Evolutionary conservation across 129 eudicot species (phyloP), one percentile per base, ranked within the genome.

Genomic region (Pulicaria dysenterica): DNA sequence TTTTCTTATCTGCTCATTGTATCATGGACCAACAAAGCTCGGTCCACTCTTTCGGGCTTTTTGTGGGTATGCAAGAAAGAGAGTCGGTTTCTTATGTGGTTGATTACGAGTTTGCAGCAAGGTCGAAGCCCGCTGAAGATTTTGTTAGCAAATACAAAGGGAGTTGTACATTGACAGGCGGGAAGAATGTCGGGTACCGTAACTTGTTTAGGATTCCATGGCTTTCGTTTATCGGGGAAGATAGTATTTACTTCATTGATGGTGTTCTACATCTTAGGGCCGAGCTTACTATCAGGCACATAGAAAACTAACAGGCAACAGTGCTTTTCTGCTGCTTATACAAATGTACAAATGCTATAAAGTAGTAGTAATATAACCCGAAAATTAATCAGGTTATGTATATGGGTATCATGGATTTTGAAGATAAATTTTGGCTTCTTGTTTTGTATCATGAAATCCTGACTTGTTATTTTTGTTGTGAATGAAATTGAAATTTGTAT

Each of bases 51-150:
- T 93, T 93, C 48, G 98, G 95, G 66, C 78, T 90, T 68, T 93
- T 93, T 59, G 73, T 93, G 80, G 96, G 92, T 0, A 93, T 90
- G 96, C 91, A 84, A 58, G 92, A 84, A 69, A 89, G 87, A 75
- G 92, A 89, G 12, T 72, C 85, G 5, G 82, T 75, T 4, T 64
- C 82, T 3, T 85, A 87, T 80, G 64, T 89, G 0, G 96, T 93
- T 59, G 96, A 93, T 77, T 93, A 82, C 5, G 96, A 93, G 80
- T 93, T 93, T 87, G 83, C 96, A 9, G 83, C 87, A 0, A 78
- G 98, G 81, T 77, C 81, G 44, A 89, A 80, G 70, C 83, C 84
- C 0, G 34, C 39, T 0, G 87, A 84, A 61, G 92, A 80, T 57
- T 93, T 47, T 54, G 72, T 71, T 42, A 85, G 84, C 75, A 93